Percentiles rank a stretch among this genome's conserved stretches.
Conservation (phyloP, 2,329 filamentous ascomycete genomes). For the Lachnellula willkommii region DNA sequence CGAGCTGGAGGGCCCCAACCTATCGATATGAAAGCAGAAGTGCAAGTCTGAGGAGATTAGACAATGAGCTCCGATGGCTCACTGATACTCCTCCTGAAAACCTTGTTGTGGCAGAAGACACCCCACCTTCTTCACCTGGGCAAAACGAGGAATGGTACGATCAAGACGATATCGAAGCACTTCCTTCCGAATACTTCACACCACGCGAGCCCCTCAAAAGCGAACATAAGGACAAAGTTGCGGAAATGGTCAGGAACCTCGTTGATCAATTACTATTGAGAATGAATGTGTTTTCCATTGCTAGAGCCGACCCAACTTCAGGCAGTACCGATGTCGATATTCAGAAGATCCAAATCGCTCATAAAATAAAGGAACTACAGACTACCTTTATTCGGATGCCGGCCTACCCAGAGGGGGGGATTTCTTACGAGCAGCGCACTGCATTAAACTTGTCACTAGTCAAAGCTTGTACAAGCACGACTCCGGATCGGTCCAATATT, state of each 20-base stretch:
- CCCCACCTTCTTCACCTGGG: not conserved
- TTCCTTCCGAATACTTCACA: slow-evolving; percentile 1
- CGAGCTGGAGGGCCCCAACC: not conserved
- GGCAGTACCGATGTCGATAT: not conserved
- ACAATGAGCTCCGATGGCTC: not conserved
- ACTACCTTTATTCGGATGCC: slow-evolving; percentile 16
- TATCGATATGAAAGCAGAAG: not conserved
- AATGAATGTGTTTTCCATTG: slow-evolving; percentile 9
- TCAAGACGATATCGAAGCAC: slow-evolving; percentile 6
- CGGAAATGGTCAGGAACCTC: slow-evolving; percentile 20
- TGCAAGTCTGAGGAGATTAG: not conserved
- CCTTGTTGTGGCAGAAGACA: not conserved
- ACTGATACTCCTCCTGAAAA: not conserved
- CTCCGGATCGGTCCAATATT: slow-evolving; percentile 10
- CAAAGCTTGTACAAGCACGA: slow-evolving; percentile 15
- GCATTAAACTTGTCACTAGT: slow-evolving; percentile 23
- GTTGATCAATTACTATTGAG: slow-evolving; percentile 19
- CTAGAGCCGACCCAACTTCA: not conserved
- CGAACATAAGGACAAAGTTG: slow-evolving; percentile 21
- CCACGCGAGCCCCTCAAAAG: slow-evolving; percentile 18
- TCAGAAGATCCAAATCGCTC: slow-evolving; percentile 16
- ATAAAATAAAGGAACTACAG: slow-evolving; percentile 15
- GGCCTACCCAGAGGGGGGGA: slow-evolving; percentile 15
- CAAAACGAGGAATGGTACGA: slow-evolving; percentile 3
- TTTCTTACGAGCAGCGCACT: slow-evolving; percentile 12